Conservation (phyloP, 108 stramenopile genomes). For the Mayamaea pseudoterrestris region DNA sequence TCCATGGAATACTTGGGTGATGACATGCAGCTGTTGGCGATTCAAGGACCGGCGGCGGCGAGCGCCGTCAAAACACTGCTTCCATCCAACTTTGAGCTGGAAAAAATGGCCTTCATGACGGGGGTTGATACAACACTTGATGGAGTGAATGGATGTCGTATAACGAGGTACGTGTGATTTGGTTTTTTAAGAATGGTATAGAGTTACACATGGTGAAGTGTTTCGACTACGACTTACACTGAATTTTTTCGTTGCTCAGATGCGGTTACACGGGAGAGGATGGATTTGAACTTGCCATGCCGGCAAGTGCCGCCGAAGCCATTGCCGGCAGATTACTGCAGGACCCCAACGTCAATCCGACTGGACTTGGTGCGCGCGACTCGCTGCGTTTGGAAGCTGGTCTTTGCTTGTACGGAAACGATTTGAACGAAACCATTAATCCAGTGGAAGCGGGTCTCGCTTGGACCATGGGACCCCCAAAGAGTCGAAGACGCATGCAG, state of each 20-base stretch:
- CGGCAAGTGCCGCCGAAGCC: constrained; percentile 58
- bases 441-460: constrained; percentile 85
- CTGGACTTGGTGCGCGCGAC: constrained; percentile 97
- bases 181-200: not conserved
- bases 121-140: constrained; percentile 75
- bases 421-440: constrained; percentile 88
- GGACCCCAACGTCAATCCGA: constrained; percentile 69
- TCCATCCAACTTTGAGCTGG: constrained; percentile 71
- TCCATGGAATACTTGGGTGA: constrained; percentile 89
- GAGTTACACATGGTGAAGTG: not conserved
- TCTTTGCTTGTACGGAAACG: constrained; percentile 96
- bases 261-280: constrained; percentile 99
- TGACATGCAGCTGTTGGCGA: constrained; percentile 82
- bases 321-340: constrained; percentile 70
- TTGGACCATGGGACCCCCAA: constrained; percentile 89
- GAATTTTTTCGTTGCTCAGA: constrained; percentile 27
- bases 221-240: too few species aligned
- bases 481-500: constrained; percentile 80
- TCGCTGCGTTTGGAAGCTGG: constrained; percentile 98
- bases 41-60: constrained; percentile 94
- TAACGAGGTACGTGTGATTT: constrained; percentile 59
- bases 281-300: constrained; percentile 96
- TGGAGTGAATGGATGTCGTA: constrained; percentile 82
- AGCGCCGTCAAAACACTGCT: constrained; percentile 64
- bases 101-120: constrained; percentile 92